phyloP scores from a whole-genome alignment of 768 basidiomycete genomes.

The Agrocybe pediades region DNA sequence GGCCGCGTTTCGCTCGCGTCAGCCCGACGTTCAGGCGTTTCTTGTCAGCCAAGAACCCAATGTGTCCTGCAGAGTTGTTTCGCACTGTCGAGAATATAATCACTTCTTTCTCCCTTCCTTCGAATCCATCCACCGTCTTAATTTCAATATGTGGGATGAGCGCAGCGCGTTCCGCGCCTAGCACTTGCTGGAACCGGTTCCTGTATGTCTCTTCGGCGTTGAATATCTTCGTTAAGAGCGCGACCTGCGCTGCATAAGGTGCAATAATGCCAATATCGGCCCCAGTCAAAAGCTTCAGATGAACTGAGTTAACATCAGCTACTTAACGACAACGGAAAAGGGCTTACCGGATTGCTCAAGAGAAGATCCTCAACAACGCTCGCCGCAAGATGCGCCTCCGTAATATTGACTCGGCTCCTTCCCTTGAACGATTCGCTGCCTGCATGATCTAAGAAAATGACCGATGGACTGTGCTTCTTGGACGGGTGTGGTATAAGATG shows the following conservation, averaged over 20 bases:
- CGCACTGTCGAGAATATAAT: constrained; percentile 92
- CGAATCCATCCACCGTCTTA: constrained; percentile 94
- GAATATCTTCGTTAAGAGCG: constrained; percentile 68
- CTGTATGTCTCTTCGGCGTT: constrained; percentile 53
- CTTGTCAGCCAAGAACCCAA: constrained; percentile 89
- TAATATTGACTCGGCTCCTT: constrained; percentile 75
- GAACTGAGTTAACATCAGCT: constrained; percentile 1
- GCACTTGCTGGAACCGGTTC: constrained; percentile 53
- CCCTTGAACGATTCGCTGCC: constrained; percentile 68
- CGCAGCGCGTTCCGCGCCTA: constrained; percentile 67
- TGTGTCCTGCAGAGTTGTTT: constrained; percentile 73
- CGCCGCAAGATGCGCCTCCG: constrained; percentile 77
- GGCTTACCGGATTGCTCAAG: constrained; percentile 67
- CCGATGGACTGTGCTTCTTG: constrained; percentile 41
- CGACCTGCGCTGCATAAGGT: constrained; percentile 88
- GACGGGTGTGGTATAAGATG: constrained; percentile 36
- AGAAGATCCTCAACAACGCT: constrained; percentile 84
- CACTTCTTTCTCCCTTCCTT: constrained; percentile 91
- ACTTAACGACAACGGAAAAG: constrained; percentile 5
- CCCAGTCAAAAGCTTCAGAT: constrained; percentile 58
- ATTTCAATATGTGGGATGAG: constrained; percentile 76
- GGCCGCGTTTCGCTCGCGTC: constrained; percentile 84
- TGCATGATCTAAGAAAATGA: constrained; percentile 83
- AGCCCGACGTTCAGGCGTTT: constrained; percentile 88
- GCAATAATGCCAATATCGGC: constrained; percentile 90